A percentile compares a stretch with the other conserved stretches of the same genome.
Conservation (phyloP, 495 filamentous ascomycete species). For the Penicillium taxi region DNA sequence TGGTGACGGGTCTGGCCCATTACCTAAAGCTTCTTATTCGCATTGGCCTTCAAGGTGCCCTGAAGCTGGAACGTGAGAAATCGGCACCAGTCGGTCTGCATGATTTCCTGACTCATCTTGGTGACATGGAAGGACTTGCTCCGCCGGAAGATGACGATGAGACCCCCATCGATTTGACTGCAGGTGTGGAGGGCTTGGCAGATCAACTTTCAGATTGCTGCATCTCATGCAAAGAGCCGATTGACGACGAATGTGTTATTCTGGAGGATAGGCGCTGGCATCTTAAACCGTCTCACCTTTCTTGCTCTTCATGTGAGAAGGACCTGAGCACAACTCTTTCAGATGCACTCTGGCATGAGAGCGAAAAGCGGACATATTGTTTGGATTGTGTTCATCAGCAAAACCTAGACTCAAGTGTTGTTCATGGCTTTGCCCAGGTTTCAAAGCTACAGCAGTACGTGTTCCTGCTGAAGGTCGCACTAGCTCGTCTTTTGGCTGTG, state of each 20-base stretch:
- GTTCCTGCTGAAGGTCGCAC: conserved; percentile 82
- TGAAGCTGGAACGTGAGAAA: conserved; percentile 84
- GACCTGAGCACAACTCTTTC: conserved; percentile 57
- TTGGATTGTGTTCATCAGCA: conserved; percentile 51
- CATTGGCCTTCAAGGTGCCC: conserved; percentile 87
- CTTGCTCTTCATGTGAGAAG: conserved; percentile 64
- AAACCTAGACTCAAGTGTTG: conserved; percentile 38
- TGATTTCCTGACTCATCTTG: conserved; percentile 72
- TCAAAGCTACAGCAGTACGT: conserved; percentile 89
- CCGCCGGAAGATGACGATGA: conserved; percentile 52
- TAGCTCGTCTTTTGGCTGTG: conserved; percentile 82
- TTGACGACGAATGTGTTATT: conserved; percentile 86
- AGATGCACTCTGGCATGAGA: conserved; percentile 58
- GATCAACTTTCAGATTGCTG: conserved; percentile 78
- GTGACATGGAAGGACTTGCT: conserved; percentile 61
- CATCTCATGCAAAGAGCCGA: conserved; percentile 67
- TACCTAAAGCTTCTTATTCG: conserved; percentile 97
- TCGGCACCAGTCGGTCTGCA: conserved; percentile 64
- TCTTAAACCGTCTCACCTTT: conserved; percentile 57
- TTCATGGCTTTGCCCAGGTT: conserved; percentile 53
- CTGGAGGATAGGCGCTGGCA: conserved; percentile 74
- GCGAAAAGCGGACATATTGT: conserved; percentile 61
- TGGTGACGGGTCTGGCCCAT: conserved; percentile 95
- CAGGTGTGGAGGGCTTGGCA: conserved; percentile 65
- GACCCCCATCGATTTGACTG: conserved; percentile 61